Conservation (phyloP, 768 basidiomycete species). For the Peribolospora kevripleyi region DNA sequence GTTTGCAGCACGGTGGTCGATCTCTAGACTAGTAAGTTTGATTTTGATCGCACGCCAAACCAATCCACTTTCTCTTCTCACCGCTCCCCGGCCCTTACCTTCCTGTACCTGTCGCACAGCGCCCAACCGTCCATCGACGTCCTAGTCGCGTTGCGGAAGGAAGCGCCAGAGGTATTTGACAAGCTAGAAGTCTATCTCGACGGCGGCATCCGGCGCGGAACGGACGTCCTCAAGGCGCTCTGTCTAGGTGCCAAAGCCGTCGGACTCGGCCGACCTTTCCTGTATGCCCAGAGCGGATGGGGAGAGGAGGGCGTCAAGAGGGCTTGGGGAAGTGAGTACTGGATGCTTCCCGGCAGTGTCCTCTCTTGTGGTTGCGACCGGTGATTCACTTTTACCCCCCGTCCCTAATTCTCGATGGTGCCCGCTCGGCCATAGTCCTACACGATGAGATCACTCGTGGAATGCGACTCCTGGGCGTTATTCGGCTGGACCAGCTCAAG, state of each 20-base stretch:
- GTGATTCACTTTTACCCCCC: not conserved
- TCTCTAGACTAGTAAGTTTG: slow-evolving; percentile 15
- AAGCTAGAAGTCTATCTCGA: slow-evolving; percentile 49
- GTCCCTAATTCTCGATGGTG: not conserved
- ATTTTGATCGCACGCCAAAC: no score
- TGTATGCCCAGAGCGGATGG: slow-evolving; percentile 18
- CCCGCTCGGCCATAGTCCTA: not conserved
- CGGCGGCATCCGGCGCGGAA: slow-evolving; percentile 56
- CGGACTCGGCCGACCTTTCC: slow-evolving; percentile 20
- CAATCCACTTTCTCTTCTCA: slow-evolving; percentile 15
- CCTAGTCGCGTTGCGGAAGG: slow-evolving; percentile 6
- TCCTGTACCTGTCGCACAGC: slow-evolving; percentile 9
- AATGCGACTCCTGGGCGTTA: not conserved
- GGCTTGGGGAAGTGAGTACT: slow-evolving; percentile 18
- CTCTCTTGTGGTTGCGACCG: not conserved
- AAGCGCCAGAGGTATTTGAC: slow-evolving; percentile 18
- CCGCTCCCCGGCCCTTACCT: not conserved
- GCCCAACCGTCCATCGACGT: slow-evolving; percentile 26
- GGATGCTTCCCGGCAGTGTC: not conserved
- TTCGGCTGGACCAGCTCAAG: not conserved
- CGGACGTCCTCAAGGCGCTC: slow-evolving; percentile 71
- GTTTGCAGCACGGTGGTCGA: slow-evolving; percentile 38
- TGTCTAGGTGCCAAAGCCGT: slow-evolving; percentile 33
- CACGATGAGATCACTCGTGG: not conserved
- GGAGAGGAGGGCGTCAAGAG: slow-evolving; percentile 20